A percentile compares a stretch with the other conserved stretches of the same genome.
Conservation (phyloP, 177 flowering plant genomes). For the Vitis hybrid region DNA sequence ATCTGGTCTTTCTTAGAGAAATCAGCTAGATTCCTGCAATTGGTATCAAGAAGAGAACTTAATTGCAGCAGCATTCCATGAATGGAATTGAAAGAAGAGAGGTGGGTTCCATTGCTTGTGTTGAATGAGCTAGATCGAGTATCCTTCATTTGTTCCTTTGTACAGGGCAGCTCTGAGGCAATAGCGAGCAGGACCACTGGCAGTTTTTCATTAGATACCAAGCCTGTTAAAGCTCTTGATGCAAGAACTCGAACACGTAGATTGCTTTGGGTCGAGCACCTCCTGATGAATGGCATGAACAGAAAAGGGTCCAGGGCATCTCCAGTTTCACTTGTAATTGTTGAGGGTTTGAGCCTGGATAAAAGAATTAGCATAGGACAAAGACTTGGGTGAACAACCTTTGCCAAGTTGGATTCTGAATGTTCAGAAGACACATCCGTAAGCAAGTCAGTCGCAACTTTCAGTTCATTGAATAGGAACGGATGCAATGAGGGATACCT, state of each 20-base stretch:
- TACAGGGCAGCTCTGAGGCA: slow-evolving; percentile 63
- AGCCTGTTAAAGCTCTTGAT: slow-evolving; percentile 78
- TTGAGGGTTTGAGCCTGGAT: slow-evolving; percentile 93
- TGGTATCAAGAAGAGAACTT: slow-evolving; percentile 65
- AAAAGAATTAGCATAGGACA: slow-evolving; percentile 88
- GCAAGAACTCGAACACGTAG: slow-evolving; percentile 84
- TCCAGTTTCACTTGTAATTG: slow-evolving; percentile 67
- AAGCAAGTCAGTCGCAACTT: slow-evolving; percentile 73
- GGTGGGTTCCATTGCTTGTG: slow-evolving; percentile 9
- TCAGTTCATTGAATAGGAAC: slow-evolving; percentile 66
- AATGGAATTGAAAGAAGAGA: slow-evolving; percentile 55
- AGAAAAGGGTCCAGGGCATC: slow-evolving; percentile 85
- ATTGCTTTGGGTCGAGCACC: slow-evolving; percentile 87
- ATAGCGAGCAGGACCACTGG: slow-evolving; percentile 52
- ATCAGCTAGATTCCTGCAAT: slow-evolving; percentile 73
- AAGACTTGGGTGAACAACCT: slow-evolving; percentile 87
- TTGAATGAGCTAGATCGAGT: slow-evolving; percentile 7
- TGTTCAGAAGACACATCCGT: slow-evolving; percentile 37
- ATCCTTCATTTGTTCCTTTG: slow-evolving; percentile 12
- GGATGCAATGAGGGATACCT: slow-evolving; percentile 93
- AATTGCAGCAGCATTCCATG: slow-evolving; percentile 90
- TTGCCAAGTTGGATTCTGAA: slow-evolving; percentile 50
- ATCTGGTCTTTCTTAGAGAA: slow-evolving; percentile 57
- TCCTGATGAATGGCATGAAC: slow-evolving; percentile 79
- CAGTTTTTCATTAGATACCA: slow-evolving; percentile 91